Base-by-base conservation (phyloP, 805 yeast genomes). In the Candida yuanshanica region DNA sequence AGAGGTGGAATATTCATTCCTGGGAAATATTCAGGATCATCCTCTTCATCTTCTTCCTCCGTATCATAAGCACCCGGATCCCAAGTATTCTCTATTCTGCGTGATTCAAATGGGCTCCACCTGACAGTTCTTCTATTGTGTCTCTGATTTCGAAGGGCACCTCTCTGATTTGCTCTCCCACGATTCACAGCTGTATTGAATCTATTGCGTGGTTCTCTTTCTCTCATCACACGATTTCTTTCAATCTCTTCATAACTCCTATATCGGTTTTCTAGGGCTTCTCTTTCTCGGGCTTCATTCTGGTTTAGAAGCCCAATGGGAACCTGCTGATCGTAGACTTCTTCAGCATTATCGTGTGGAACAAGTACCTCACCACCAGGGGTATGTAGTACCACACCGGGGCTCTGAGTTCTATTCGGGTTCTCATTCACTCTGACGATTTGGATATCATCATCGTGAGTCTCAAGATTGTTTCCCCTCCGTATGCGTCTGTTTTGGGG, bases 401-500 rank as follows among this genome's bases (percentile, higher is more conserved):
- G 25, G n/a, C 34, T 24, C 21, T 20, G 33, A 25, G 14, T 36
- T 20, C 33, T 20, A 7, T 20, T n/a, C 2, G 11, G 14, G 16
- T 17, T 27, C 7, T 22, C 14, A 12, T 32, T 16, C 4, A 37
- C 40, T 3, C 36, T 37, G 5, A 37, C 16, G 21, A 48, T 38
- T 24, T 45, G 38, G 10, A 45, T 14, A 17, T 43, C 49, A 18
- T 36, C 43, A 16, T 43, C 42, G 11, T 31, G 29, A 22, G 37
- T 27, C 22, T 33, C 35, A 10, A 27, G 37, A 20, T 25, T 23
- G 23, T 16, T 17, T 5, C 18, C 26, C n/a, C 14, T 39, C 27
- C n/a, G 17, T 48, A 20, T 9, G 29, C n/a, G 42, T 50, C 53
- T 23, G 4, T 23, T 13, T n/a, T 52, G 40, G 9, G 49, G 53